Base-by-base conservation (phyloP, 1,284 basidiomycete species). In the Microbotryum saponariae region DNA sequence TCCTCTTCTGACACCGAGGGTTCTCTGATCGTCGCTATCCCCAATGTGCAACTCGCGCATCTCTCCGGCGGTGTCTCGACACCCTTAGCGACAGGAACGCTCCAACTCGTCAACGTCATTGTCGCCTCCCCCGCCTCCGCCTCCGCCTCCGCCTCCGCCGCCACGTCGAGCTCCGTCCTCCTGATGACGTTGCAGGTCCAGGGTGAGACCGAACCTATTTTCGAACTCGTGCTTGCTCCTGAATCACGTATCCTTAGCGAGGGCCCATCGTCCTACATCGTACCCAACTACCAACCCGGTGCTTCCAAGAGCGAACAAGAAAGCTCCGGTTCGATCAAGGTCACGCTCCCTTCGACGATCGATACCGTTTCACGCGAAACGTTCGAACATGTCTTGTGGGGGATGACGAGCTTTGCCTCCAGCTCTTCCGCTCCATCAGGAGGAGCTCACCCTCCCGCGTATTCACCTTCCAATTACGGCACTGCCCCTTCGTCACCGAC, bases 401-500 rank as follows among this genome's bases (percentile, higher is more conserved):
- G 46, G 8, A 27, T 33, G 18, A 56, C 57, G 6, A 20, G 31
- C 9, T 52, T 52, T 33, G 25, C 51, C 20, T 16, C 57, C 5
- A 52, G 54, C 49, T 23, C 16, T 20, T 29, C 33, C 9, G 25
- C 14, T 23, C 6, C 25, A 9, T 29, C 20, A 29, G 18, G 10
- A 20, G 45, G 10, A 12, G 14, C 21, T 23, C 23, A 25, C 8
- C 23, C 25, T 45, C 29, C 50, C 54, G 44, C 16, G 33, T 20
- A 14, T 18, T 8, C 16, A 18, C 20, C 25, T 44, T 46, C 37
- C 54, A 16, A 16, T 31, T 33, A 10, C 42, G 55, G 4, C 54
- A 56, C 48, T 55, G 61, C 52, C 46, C 64, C 10, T 61, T 64
- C 55, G 54, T 66, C 48, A 56, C 62, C 21, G 62, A 66, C 47